phyloP scores from a whole-genome alignment of 352 stramenopile species.

The Phytophthora pluvialis region DNA sequence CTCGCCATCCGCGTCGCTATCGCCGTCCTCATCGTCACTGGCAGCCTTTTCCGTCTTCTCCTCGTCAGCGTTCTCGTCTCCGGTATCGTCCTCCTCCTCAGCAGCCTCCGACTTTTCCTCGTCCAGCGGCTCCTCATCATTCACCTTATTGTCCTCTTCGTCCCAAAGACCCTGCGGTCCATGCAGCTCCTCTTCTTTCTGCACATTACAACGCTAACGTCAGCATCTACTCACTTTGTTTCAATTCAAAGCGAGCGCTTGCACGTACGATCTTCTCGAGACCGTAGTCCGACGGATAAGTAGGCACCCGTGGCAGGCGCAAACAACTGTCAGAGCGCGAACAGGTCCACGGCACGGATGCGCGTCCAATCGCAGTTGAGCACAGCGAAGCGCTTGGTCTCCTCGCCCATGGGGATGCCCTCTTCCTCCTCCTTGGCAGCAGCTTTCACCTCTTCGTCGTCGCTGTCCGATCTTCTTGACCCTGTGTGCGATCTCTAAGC shows the following conservation, averaged over 20 bases:
- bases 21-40: conserved; percentile 31
- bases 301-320: conserved; percentile 89
- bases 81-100: conserved; percentile 14
- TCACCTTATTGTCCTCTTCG: conserved; percentile 47
- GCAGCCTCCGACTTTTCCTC: conserved; percentile 26
- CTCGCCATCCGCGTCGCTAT: conserved; percentile 43
- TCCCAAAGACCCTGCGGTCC: conserved; percentile 72
- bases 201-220: conserved; percentile 9
- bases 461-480: conserved; percentile 27
- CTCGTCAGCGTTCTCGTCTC: conserved; percentile 33
- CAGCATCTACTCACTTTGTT: conserved; percentile 2
- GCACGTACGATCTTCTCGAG: conserved; percentile 90
- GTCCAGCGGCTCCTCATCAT: conserved; percentile 14
- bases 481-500: too few relatives aligned
- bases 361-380: conserved; percentile 97
- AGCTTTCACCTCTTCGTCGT: conserved; percentile 50
- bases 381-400: conserved; percentile 92
- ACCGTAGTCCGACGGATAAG: conserved; percentile 97
- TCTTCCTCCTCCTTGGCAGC: conserved; percentile 61
- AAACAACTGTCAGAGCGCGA: conserved; percentile 95
- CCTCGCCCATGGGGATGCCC: conserved; percentile 83
- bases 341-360: conserved; percentile 95
- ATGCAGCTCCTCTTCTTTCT: conserved; percentile 85
- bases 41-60: conserved; percentile 27
- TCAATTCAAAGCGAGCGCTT: neutral